Conservation (phyloP, 202 grass and related monocot species). For the Zizania palustris region DNA sequence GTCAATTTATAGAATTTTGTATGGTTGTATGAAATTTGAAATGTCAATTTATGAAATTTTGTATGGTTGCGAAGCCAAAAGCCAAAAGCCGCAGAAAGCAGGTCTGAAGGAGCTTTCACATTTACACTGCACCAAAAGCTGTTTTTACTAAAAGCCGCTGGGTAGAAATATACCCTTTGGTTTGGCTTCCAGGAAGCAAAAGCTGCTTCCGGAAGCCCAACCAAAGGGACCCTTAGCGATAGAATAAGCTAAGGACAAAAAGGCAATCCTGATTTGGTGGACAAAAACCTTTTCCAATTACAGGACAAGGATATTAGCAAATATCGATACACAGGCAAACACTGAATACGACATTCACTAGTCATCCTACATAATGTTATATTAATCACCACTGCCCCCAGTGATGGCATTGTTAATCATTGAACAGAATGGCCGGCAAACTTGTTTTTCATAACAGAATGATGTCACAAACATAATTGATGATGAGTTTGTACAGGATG, state of each 20-base stretch:
- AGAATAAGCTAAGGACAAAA: not conserved
- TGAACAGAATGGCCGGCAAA: conserved; percentile 7
- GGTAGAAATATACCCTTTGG: too few species aligned
- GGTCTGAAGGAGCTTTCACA: too few species aligned
- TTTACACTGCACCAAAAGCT: too few species aligned
- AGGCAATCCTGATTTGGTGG: not conserved
- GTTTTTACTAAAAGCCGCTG: too few species aligned
- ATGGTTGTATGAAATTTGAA: too few species aligned
- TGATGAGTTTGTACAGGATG: not conserved
- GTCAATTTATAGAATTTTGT: too few species aligned
- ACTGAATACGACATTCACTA: not conserved
- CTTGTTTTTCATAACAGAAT: not conserved
- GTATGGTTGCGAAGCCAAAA: too few species aligned
- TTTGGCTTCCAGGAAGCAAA: too few species aligned
- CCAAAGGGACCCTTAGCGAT: too few species aligned
- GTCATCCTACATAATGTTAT: not conserved
- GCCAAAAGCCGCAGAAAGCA: too few species aligned
- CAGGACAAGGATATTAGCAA: conserved; percentile 7
- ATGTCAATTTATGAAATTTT: too few species aligned
- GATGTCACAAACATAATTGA: not conserved
- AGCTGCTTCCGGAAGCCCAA: too few species aligned
- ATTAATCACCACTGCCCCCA: not conserved
- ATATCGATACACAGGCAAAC: conserved; percentile 13
- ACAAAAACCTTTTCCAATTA: not conserved
- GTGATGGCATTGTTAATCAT: not conserved